Base-by-base conservation (phyloP, 768 basidiomycete species). In the Calvatia gigantea region DNA sequence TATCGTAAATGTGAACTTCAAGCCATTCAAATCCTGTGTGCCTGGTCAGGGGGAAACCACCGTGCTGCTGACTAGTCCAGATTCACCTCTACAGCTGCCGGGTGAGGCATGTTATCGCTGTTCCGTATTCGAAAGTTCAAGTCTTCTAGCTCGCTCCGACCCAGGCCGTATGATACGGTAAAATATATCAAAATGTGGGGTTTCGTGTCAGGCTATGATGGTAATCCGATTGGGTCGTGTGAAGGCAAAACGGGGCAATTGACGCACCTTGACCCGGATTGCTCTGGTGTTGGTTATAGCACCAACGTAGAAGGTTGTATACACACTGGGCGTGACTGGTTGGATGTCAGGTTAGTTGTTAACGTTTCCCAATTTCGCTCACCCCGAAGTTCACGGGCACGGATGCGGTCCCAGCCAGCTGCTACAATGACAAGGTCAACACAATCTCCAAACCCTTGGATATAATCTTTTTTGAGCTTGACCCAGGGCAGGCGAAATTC, bases 391-490 rank as follows among this genome's bases (percentile, higher is more conserved):
- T 87, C 86, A 51, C 91, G 71, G 2, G 79, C 94, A 7, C 94
- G 78, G 32, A 86, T 79, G 64, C 85, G 86, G 53, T 91, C 88
- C 90, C 91, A 94, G 0, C 79, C 72, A 17, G 85, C 91, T 1
- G 83, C 94, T 17, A 96, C 70, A 31, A 96, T 65, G 3, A 84
- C 84, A 54, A 96, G 76, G 66, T 94, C 91, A 14, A 94, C 61
- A 4, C 82, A 79, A 67, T 98, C 94, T 0, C 92, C 91, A 42
- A 87, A 78, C 3, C 87, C 87, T 1, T 85, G 84, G 35, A 98
- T 91, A 59, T 96, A 96, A 66, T 98, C 94, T 64, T 79, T 84
- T 74, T 94, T 92, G 46, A 92, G 63, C 71, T 97, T 96, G 27
- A 94, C 85, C 93, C 94, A 96, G 14, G 86, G 86, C 56, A 76